Evolutionary conservation across 176 grass and related monocot species (phyloP).

Genomic region (Musa schizocarpa): DNA sequence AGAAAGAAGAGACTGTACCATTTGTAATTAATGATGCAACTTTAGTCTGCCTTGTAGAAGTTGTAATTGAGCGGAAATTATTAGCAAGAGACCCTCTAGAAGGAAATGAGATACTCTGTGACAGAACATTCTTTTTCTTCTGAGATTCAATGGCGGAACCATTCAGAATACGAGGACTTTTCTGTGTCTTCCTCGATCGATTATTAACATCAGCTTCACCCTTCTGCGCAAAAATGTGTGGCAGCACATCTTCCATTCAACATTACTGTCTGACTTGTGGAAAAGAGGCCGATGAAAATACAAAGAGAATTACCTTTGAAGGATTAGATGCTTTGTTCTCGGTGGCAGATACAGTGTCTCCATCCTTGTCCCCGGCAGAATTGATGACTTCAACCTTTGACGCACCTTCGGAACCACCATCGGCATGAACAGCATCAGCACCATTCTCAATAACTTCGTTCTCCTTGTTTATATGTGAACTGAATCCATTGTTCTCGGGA

Average conservation of each 20-base stretch:
- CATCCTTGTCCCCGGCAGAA: neutral
- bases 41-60: slow-evolving; percentile 32
- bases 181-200: slow-evolving; percentile 26
- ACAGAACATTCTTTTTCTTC: slow-evolving; percentile 43
- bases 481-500: neutral
- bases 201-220: slow-evolving; percentile 33
- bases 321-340: neutral
- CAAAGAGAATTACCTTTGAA: slow-evolving; percentile 10
- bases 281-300: neutral
- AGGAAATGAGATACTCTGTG: slow-evolving; percentile 60
- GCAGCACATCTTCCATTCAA: neutral
- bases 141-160: neutral
- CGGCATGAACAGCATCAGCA: slow-evolving; percentile 3
- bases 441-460: slow-evolving; percentile 14
- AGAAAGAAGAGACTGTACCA: slow-evolving; percentile 26
- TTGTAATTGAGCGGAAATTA: slow-evolving; percentile 20
- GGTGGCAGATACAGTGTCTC: slow-evolving; percentile 15
- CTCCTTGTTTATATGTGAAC: slow-evolving; percentile 7
- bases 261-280: neutral
- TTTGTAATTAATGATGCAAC: slow-evolving; percentile 22
- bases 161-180: slow-evolving; percentile 33
- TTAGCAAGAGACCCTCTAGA: slow-evolving; percentile 23
- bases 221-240: slow-evolving; percentile 32
- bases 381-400: neutral
- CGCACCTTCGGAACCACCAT: neutral